phyloP scores from a whole-genome alignment of 352 stramenopile genomes.

The Globisporangium ultimum region DNA sequence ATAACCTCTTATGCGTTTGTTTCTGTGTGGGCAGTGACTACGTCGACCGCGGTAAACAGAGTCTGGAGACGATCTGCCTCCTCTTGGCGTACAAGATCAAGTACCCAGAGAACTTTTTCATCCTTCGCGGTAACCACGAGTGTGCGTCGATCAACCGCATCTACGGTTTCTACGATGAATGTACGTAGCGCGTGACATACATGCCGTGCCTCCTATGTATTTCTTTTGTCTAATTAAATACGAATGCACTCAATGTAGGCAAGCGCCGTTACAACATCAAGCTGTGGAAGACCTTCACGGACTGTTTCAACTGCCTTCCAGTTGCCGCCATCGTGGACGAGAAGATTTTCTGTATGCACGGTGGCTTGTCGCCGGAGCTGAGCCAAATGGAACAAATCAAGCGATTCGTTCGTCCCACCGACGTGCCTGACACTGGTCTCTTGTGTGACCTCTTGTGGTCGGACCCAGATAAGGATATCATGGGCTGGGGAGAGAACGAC shows the following conservation, averaged over 20 bases:
- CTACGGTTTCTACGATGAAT: constrained; percentile 73
- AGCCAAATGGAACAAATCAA: constrained; percentile 93
- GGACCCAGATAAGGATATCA: constrained; percentile 98
- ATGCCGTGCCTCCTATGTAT: background rate
- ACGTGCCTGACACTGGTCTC: constrained; percentile 91
- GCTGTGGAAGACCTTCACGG: constrained; percentile 98
- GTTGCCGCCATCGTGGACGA: constrained; percentile 98
- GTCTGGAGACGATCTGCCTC: constrained; percentile 97
- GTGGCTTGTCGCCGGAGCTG: constrained; percentile 95
- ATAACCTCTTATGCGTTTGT: constrained; percentile 1
- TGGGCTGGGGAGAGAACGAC: constrained; percentile 98
- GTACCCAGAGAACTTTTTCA: constrained; percentile 97
- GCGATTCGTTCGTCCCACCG: constrained; percentile 89
- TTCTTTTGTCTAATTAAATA: background rate
- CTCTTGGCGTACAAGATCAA: constrained; percentile 99
- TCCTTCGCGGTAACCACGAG: constrained; percentile 98
- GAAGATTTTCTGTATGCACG: constrained; percentile 99
- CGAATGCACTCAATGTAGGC: constrained; percentile 25
- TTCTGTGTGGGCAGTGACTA: constrained; percentile 62
- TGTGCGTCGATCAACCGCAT: constrained; percentile 98
- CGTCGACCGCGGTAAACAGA: constrained; percentile 94
- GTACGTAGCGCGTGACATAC: background rate
- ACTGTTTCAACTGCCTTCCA: constrained; percentile 92
- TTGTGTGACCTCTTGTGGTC: constrained; percentile 98
- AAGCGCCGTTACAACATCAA: constrained; percentile 95